Evolutionary conservation across 1,284 basidiomycete species (phyloP).

Genomic region (Tilletia caries): DNA sequence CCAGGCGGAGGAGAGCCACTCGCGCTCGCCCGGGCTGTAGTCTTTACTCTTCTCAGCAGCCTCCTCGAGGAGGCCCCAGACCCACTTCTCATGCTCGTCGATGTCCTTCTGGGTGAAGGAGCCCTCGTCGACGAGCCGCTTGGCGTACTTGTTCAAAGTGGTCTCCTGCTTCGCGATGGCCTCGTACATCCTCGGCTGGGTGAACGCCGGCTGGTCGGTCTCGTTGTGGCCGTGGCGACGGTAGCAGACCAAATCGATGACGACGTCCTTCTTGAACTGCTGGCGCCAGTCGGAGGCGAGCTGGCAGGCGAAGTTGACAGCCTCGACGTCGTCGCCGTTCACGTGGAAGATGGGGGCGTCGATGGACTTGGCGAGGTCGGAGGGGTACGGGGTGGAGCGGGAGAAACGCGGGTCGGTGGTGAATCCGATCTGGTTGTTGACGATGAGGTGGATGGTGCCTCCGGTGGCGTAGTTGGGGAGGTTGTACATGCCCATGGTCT

Average conservation of each 20-base stretch:
- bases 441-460: conserved; percentile 95
- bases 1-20: conserved; percentile 98
- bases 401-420: conserved; percentile 97
- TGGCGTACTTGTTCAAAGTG: conserved; percentile 84
- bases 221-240: conserved; percentile 98
- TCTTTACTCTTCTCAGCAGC: conserved; percentile 85
- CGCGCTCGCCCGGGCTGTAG: conserved; percentile 71
- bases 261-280: conserved; percentile 98
- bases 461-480: conserved; percentile 93
- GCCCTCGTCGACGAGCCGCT: conserved; percentile 82
- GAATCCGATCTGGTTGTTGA: conserved; percentile 99
- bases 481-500: conserved; percentile 98
- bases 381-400: conserved; percentile 97
- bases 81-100: conserved; percentile 98
- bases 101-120: conserved; percentile 95
- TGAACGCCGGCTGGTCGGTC: conserved; percentile 98
- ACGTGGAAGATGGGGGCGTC: conserved; percentile 99
- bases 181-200: conserved; percentile 98
- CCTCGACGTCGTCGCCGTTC: conserved; percentile 97
- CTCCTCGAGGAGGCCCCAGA: conserved; percentile 96
- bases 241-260: conserved; percentile 98
- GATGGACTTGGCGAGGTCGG: conserved; percentile 97
- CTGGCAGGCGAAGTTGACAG: conserved; percentile 89
- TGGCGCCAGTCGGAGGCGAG: conserved; percentile 97
- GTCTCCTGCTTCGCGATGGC: conserved; percentile 93